Conservation (phyloP, 345 rosid genomes). For the Arabis hirsuta region DNA sequence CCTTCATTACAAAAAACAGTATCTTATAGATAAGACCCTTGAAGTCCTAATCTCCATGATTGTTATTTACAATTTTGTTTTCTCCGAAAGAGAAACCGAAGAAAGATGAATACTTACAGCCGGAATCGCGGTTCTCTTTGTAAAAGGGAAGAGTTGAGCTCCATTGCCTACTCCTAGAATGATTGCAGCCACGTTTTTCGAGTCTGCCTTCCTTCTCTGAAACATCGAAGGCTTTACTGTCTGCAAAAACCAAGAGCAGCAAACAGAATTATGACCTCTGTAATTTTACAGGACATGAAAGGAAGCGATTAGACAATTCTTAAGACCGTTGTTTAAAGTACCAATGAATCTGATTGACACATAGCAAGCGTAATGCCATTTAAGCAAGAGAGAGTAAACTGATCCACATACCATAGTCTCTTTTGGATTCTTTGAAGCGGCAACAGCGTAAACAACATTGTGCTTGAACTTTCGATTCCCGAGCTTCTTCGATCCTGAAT, state of each 20-base stretch:
- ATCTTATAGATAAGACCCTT: not conserved
- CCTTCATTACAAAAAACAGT: not conserved
- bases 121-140: conserved; percentile 72
- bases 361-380: not conserved
- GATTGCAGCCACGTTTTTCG: conserved; percentile 74
- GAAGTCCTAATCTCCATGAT: conserved; percentile 22
- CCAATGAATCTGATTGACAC: not conserved
- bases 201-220: conserved; percentile 67
- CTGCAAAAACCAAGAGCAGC: conserved; percentile 45
- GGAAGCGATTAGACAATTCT: not conserved
- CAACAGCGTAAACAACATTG: conserved; percentile 56
- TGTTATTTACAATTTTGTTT: not conserved
- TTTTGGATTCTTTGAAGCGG: conserved; percentile 64
- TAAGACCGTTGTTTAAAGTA: not conserved
- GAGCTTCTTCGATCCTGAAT: conserved; percentile 48
- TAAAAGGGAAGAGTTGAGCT: conserved; percentile 79
- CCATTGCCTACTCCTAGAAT: conserved; percentile 94
- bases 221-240: conserved; percentile 52
- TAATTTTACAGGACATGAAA: not conserved
- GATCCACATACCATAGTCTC: conserved; percentile 62
- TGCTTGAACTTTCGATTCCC: conserved; percentile 51
- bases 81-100: not conserved
- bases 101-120: conserved; percentile 57
- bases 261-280: conserved; percentile 21
- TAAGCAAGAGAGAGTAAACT: conserved; percentile 16